Percentiles rank a stretch among this genome's conserved stretches.
Evolutionary conservation across 2,329 filamentous ascomycete genomes (phyloP).

Genomic region (Grosmannia serpens): DNA sequence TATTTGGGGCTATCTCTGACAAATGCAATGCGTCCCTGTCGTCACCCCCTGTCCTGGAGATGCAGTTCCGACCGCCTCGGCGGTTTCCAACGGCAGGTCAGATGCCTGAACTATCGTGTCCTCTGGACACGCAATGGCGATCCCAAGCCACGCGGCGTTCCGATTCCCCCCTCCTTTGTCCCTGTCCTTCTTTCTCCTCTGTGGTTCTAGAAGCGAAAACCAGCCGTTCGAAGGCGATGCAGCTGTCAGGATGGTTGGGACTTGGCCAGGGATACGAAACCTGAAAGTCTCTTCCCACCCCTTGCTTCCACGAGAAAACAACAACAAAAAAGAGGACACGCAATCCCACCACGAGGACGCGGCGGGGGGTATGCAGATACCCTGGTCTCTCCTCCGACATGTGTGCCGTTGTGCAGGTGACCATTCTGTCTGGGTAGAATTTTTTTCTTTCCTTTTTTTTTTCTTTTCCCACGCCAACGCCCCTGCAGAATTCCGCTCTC

Average conservation of each 20-base stretch:
- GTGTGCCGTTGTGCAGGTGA: too few species aligned
- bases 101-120: background rate
- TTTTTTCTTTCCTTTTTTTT: background rate
- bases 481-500: background rate
- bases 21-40: background rate
- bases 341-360: background rate
- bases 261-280: background rate
- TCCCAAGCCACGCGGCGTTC: background rate
- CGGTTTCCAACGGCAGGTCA: background rate
- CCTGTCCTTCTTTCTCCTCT: background rate
- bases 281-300: background rate
- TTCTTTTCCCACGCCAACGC: background rate
- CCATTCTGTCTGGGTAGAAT: background rate
- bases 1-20: background rate
- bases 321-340: background rate
- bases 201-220: background rate
- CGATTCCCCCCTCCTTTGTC: background rate
- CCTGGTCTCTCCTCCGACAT: too few species aligned
- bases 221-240: background rate
- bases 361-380: background rate
- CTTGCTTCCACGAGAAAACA: background rate
- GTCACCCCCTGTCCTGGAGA: background rate
- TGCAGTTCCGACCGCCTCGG: background rate
- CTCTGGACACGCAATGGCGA: background rate
- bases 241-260: background rate